A percentile compares a stretch with the other conserved stretches of the same genome.
phyloP scores from a whole-genome alignment of 371 early-diverging fungal species.

The Mucor lusitanicus region DNA sequence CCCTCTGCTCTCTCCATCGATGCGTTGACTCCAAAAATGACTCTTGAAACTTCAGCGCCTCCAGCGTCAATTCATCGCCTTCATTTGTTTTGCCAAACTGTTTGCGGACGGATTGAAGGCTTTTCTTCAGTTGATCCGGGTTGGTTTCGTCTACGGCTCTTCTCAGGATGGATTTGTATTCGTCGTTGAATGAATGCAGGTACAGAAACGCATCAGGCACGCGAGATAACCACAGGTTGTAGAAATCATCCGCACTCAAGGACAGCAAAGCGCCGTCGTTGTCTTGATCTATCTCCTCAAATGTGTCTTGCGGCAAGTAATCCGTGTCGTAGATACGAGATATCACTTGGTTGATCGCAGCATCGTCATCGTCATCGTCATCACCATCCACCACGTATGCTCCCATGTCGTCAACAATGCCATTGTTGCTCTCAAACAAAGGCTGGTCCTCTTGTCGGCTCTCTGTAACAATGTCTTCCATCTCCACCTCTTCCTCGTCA shows the following conservation, averaged over 20 bases:
- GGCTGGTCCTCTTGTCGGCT: background rate
- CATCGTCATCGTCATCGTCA: slow-evolving; percentile 64
- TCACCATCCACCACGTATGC: slow-evolving; percentile 58
- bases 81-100: slow-evolving; percentile 51
- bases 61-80: slow-evolving; percentile 39
- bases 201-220: slow-evolving; percentile 46
- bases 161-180: slow-evolving; percentile 44
- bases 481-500: background rate
- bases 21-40: slow-evolving; percentile 34
- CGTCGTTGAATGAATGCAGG: slow-evolving; percentile 38
- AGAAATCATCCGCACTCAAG: slow-evolving; percentile 18
- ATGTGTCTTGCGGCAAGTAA: background rate
- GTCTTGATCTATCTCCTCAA: background rate
- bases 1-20: slow-evolving; percentile 26
- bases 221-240: slow-evolving; percentile 29
- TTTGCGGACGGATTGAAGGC: slow-evolving; percentile 36
- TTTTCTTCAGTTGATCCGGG: slow-evolving; percentile 21
- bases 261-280: background rate
- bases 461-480: background rate
- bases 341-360: slow-evolving; percentile 56
- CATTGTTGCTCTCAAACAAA: background rate
- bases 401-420: slow-evolving; percentile 28
- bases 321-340: slow-evolving; percentile 43
- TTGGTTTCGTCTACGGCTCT: slow-evolving; percentile 45
- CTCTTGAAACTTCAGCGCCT: slow-evolving; percentile 46